Evolutionary conservation across 2,329 filamentous ascomycete genomes (phyloP), one percentile per base, ranked within the genome.

Genomic region (Camptophora hylomeconis): DNA sequence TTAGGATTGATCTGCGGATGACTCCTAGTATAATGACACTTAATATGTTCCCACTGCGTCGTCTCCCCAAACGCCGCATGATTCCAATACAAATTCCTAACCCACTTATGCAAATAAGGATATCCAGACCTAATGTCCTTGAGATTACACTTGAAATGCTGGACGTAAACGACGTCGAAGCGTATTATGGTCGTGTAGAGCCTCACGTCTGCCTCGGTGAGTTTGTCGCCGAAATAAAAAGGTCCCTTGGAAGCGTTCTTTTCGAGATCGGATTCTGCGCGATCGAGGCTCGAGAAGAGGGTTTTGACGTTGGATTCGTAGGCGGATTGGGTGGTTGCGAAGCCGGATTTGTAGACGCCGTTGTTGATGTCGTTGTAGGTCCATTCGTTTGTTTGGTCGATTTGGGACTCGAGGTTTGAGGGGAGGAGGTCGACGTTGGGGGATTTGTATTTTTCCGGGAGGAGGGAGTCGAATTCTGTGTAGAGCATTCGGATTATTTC

Each of bases 1-100:
- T 64, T 66, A 25, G 49, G 69, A 48, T 77, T 77, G 43, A 77
- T 76, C 54, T 75, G 72, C 41, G 51, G 58, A 52, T 76, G 72
- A 40, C 67, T 72, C 59, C 71, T 72, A 2, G 72, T 76, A 49
- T 77, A 77, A 45, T 77, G 72, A 24, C 68, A 78, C 70, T 92
- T 94, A 61, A 95, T 95, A 58, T 98, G 89, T 53, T 92, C 72
- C 52, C 92, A 93, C 54, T 94, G 71, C 13, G 86, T 92, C 37
- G 84, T 89, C 28, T 80, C 71, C 39, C 63, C 61, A 59, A 92
- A 94, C 2, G 82, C 83, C 0, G 73, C 63, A 14, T 73, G 53
- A 42, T 77, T 76, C 84, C 84, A 93, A 61, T 93, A 94, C 44
- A 92, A 58, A 47, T 76, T 68, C 31, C 80, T 67, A 58, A 93